Evolutionary conservation across 139 green algal genomes (phyloP), one percentile per base, ranked within the genome.

Genomic region (Tetradesmus lagerheimii): DNA sequence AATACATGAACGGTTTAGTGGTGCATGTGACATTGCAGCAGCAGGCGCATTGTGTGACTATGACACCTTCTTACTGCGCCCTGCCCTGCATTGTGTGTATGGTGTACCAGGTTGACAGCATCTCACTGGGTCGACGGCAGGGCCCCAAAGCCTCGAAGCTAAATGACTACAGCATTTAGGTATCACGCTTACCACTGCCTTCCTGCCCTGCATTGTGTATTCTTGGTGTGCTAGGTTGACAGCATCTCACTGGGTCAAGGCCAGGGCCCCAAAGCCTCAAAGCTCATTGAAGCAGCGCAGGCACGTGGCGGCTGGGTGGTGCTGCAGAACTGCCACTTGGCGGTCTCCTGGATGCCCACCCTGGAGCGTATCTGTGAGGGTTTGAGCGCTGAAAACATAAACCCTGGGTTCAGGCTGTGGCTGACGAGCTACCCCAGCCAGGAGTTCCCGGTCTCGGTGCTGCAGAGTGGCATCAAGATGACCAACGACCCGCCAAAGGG

Each of bases 381-480:
- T 84, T 93, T 95, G 76, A 93, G 95, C 35, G 90, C 95, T 79
- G 89, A 95, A 41, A 94, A 90, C 88, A 93, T 93, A 37, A 87
- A 95, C 89, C 67, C 84, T 9, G 92, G 94, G 47, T 95, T 95
- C 92, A 80, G 95, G 31, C 90, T 97, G 66, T 97, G 94, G 95
- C 92, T 97, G 41, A 96, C 93, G 5, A 94, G 88, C 82, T 96
- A 97, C 90, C 96, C 96, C 71, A 94, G 90, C 38, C 89, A 91
- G 14, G 80, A 92, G 18, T 97, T 98, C 86, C 95, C 95, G 0
- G 93, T 95, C 18, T 89, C 94, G 23, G 93, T 98, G 37, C 93
- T 97, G 84, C 95, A 98, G 90, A 95, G 93, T 85, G 94, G 94
- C 50, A 92, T 97, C 85, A 97, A 97, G 91, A 97, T 97, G 94